phyloP scores from a whole-genome alignment of 1,284 basidiomycete species.

The Cryptococcus hybrid region DNA sequence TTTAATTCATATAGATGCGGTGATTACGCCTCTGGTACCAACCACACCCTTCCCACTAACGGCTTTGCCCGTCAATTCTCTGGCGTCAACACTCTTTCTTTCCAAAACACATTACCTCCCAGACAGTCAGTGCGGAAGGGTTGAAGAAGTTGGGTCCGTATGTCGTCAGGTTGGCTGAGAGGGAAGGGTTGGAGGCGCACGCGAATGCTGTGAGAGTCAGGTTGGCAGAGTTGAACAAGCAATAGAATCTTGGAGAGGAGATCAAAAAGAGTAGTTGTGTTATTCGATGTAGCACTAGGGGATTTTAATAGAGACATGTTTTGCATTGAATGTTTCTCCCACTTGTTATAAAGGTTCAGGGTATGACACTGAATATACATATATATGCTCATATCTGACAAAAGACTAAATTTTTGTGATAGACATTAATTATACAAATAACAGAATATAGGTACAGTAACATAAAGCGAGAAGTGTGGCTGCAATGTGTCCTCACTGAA shows the following conservation, averaged over 20 bases:
- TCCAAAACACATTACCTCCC: constrained; percentile 98
- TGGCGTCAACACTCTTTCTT: constrained; percentile 94
- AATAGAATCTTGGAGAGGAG: background rate
- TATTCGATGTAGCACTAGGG: too few relatives aligned
- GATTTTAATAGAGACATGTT: too few relatives aligned
- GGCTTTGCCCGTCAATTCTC: constrained; percentile 97
- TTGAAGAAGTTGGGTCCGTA: constrained; percentile 78
- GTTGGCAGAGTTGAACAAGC: constrained; percentile 22
- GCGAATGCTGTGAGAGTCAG: constrained; percentile 58
- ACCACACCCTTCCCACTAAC: constrained; percentile 93
- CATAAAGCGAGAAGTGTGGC: too few relatives aligned
- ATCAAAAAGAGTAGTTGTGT: background rate
- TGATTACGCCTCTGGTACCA: constrained; percentile 97
- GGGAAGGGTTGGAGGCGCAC: constrained; percentile 93
- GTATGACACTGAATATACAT: too few relatives aligned
- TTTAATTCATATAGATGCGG: constrained; percentile 67
- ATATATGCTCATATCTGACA: too few relatives aligned
- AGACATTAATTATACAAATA: too few relatives aligned
- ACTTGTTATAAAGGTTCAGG: too few relatives aligned
- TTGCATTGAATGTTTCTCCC: too few relatives aligned
- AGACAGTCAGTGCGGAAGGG: constrained; percentile 81
- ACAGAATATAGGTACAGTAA: too few relatives aligned
- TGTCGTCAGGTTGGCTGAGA: constrained; percentile 87
- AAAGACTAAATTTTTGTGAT: too few relatives aligned
- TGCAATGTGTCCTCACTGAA: too few relatives aligned